Evolutionary conservation across 2,329 filamentous ascomycete genomes (phyloP), one percentile per base, ranked within the genome.

Genomic region (Elsinoe perseae): DNA sequence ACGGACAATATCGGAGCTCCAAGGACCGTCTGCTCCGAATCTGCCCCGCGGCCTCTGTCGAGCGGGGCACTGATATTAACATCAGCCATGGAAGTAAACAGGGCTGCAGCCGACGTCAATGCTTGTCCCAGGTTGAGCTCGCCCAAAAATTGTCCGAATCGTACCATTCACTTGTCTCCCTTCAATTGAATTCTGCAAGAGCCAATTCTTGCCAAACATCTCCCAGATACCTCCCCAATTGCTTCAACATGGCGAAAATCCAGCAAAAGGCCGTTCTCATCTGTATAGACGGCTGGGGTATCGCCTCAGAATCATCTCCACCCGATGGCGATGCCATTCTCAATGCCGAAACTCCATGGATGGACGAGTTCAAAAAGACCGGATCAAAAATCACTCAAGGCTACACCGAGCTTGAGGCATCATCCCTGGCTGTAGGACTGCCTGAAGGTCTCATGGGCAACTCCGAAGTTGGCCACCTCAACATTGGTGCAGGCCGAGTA

Each of bases 261-360:
- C 80, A 86, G 68, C 82, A 87, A 61, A 87, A 86, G 72, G 79
- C 80, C 61, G 84, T 83, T 61, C 77, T 88, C 66, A 86, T 98
- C 81, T 93, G 97, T 75, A 98, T 98, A 79, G 93, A 98, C 77
- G 93, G 93, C 69, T 98, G 93, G 93, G 93, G 93, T 69, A 83
- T 97, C 67, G 82, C 91, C 66, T 83, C 83, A 61, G 85, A 86
- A 63, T 76, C 84, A 58, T 95, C 90, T 57, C 87, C 87, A 66
- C 87, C 88, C 68, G 73, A 95, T 73, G 92, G 93, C 73, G 92
- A 98, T 77, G 93, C 93, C 69, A 97, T 98, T 72, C 85, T 91
- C 65, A 88, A 88, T 61, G 93, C 92, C 64, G 80, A 95, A 63
- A 97, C 93, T 57, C 93, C 93, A 46, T 83, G 86, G 71, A 98